Base-by-base conservation (phyloP, 345 rosid species). In the Eucalyptus pumila region DNA sequence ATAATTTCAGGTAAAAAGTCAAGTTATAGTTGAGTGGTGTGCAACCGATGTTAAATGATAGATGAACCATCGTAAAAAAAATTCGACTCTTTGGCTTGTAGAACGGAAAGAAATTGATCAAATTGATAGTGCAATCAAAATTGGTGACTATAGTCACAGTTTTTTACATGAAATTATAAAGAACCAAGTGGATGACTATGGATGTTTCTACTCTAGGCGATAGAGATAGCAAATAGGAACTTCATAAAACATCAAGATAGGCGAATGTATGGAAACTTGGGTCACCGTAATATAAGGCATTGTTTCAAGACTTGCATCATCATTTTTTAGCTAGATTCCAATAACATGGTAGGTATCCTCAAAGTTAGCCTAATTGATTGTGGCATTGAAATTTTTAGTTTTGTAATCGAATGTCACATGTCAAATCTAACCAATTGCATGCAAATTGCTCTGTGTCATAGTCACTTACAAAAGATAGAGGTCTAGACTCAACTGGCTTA, bases 21-120 rank as follows among this genome's bases (percentile, higher is more conserved):
- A 37, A 76, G 27, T 0, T 37, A 40, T 76, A 0, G 1, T 19
- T 37, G 45, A 19, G 27, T 37, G 47, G 27, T 21, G 14, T 21
- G 83, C 3, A 8, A 7, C 9, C 0, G 5, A 37, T 5, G 8
- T 76, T 69, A 69, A 37, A 76, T 37, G 83, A 76, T 76, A 11
- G 3, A 37, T 0, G 27, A 7, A 72, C 21, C 27, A 9, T 17
- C 0, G 3, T 8, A 10, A 72, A 37, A 69, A 37, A 10, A 3
- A 0, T 9, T 72, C 8, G 27, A 19, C 8, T 42, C 27, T 19
- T 72, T 21, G 45, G 9, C 45, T 72, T 10, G 5, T 37, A 37
- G 9, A 11, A 72, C 1, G 14, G 1, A 40, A 34, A 34, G 42
- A 17, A 67, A 69, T 69, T 19, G 42, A 72, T 19, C 40, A 21